Evolutionary conservation across 176 grass and related monocot genomes (phyloP).

Genomic region (bread wheat (Triticum aestivum)): IWGSC_CS_RefSeq_v2.1 NC_057808.1:37676049-37676548

Average conservation of each 20-base stretch:
- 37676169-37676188: conserved; percentile 16
- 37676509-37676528: conserved; percentile 19
- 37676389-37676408: conserved; percentile 63
- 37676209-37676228: conserved; percentile 17
- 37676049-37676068: conserved; percentile 86
- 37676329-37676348: conserved; percentile 90
- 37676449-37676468: conserved; percentile 54
- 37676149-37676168: background rate
- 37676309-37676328: conserved; percentile 90
- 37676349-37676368: conserved; percentile 81
- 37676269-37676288: conserved; percentile 92
- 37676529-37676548: background rate
- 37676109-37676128: conserved; percentile 83
- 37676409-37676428: conserved; percentile 57
- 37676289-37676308: conserved; percentile 85
- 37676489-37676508: conserved; percentile 96
- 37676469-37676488: conserved; percentile 82
- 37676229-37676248: background rate
- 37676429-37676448: conserved; percentile 67
- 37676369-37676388: conserved; percentile 65
- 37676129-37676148: conserved; percentile 73
- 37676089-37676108: conserved; percentile 89
- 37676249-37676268: conserved; percentile 48
- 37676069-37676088: conserved; percentile 89
- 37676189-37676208: background rate